Percentiles rank a stretch among this genome's conserved stretches.
These are phyloP conservation scores for Annulohypoxylon nitens DNA, from an alignment of 495 filamentous ascomycete species.

Conservation along the genomic window DNA sequence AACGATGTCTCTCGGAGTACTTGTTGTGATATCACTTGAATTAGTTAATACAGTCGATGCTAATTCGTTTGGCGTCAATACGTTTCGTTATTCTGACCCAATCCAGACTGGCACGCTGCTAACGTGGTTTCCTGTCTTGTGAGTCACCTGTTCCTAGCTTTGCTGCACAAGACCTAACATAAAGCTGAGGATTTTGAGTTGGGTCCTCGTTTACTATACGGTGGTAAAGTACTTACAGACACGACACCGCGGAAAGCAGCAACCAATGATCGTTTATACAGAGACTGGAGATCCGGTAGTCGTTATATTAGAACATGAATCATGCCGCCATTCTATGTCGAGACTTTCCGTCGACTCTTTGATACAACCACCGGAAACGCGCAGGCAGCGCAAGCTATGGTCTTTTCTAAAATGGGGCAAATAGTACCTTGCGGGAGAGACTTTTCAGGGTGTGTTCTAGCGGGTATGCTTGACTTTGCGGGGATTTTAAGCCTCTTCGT, in stretches of 20 bases:
- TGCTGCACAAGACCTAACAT: not conserved
- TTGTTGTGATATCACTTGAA: not conserved
- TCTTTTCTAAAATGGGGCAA: not conserved
- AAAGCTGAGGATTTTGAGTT: conserved; percentile 7
- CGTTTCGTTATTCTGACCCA: no score
- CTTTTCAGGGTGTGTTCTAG: no score
- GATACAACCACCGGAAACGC: not conserved
- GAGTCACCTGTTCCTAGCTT: not conserved
- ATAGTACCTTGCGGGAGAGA: not conserved
- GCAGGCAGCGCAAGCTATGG: not conserved
- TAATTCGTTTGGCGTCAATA: no score
- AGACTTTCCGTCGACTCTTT: conserved; percentile 20
- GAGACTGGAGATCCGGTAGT: not conserved
- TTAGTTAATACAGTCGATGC: not conserved
- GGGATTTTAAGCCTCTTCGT: no score
- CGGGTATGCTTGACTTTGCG: no score
- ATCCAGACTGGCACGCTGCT: not conserved
- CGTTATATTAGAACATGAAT: conserved; percentile 6
- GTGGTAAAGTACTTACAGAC: not conserved
- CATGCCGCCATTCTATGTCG: not conserved
- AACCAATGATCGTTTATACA: conserved; percentile 13
- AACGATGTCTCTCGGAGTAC: not conserved
- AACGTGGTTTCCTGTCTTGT: conserved; percentile 13
- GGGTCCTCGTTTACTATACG: not conserved
- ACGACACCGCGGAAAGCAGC: not conserved